These are phyloP conservation scores for Apiotrichum brassicae DNA, from an alignment of 1,284 basidiomycete species.

Conservation along the genomic window DNA sequence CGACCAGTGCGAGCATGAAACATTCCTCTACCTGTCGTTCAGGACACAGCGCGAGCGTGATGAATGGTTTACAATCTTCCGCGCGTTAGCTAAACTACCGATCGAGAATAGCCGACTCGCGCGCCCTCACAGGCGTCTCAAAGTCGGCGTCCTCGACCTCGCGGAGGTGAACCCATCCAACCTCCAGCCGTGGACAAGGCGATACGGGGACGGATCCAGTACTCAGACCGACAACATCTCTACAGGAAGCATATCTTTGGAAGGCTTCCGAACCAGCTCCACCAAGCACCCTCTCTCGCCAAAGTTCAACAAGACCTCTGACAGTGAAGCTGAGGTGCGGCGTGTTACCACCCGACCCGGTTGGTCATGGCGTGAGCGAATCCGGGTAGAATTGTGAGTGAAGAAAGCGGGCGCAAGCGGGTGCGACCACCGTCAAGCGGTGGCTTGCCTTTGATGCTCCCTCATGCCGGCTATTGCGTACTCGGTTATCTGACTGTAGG, in stretches of 20 bases:
- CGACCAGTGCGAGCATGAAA: neutral
- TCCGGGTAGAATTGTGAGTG: conserved; percentile 27
- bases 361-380: conserved; percentile 21
- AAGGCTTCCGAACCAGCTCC: neutral
- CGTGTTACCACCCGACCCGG: conserved; percentile 4
- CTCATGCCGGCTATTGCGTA: too few species aligned
- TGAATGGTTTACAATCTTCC: conserved; percentile 18
- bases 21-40: conserved; percentile 8
- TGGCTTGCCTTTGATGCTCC: too few species aligned
- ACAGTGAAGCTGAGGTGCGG: neutral
- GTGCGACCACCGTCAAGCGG: too few species aligned
- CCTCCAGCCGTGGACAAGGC: conserved; percentile 1
- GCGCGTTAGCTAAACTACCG: conserved; percentile 9
- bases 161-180: conserved; percentile 11
- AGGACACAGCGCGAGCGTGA: conserved; percentile 7
- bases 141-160: conserved; percentile 24
- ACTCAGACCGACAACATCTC: neutral
- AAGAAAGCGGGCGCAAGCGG: neutral
- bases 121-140: conserved; percentile 19
- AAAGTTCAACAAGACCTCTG: neutral
- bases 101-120: neutral
- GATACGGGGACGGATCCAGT: conserved; percentile 5
- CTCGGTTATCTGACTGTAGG: conserved; percentile 1
- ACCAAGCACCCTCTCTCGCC: neutral
- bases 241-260: neutral